Base-by-base conservation (phyloP, 2,329 filamentous ascomycete genomes). In the Madurella mycetomatis region DNA sequence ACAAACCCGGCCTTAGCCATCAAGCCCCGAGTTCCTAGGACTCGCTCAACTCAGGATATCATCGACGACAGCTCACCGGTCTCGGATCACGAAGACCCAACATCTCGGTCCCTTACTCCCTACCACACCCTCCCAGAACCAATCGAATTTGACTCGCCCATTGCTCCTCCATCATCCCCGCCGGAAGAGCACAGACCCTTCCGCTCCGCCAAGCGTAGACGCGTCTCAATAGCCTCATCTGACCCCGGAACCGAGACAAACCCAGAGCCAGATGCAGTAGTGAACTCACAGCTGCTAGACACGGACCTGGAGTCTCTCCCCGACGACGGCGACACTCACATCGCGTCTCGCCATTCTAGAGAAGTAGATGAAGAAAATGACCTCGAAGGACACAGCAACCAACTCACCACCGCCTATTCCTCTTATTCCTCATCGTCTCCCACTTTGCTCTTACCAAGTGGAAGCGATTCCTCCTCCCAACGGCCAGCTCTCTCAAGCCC, bases 161-260 rank as follows among this genome's bases (percentile, higher is more conserved):
- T 57, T 11, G 53, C 59, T 2, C 61, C 60, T 1, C 55, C 56
- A 25, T 61, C 60, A 19, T 52, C 49, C 5, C 41, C 40, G 37
- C 18, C 30, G n/a, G 47, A 52, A 3, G 45, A 44, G 5, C 39
- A 41, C 17, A 43, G 56, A 9, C 41, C 53, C 18, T 53, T 53
- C 0, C 60, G 61, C 40, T 64, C 63, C 19, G 63, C 66, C 0
- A 74, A 74, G 54, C 69, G 72, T n/a, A 66, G 71, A 9, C 69
- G 71, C 16, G 62, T 73, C 17, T 73, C 70, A 9, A 62, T 69
- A 19, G 51, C 57, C 9, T 58, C 57, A 9, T 60, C 59, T 1
- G 53, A 50, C 25, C 42, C 56, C 3, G 56, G 54, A 5, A 18
- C 39, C 34, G 40, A 49, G 34, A 37, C 34, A 4, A 37, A 15